A percentile compares a stretch with the other conserved stretches of the same genome.
Conservation (phyloP, 2,329 filamentous ascomycete species). For the Sporothrix schenckii region DNA sequence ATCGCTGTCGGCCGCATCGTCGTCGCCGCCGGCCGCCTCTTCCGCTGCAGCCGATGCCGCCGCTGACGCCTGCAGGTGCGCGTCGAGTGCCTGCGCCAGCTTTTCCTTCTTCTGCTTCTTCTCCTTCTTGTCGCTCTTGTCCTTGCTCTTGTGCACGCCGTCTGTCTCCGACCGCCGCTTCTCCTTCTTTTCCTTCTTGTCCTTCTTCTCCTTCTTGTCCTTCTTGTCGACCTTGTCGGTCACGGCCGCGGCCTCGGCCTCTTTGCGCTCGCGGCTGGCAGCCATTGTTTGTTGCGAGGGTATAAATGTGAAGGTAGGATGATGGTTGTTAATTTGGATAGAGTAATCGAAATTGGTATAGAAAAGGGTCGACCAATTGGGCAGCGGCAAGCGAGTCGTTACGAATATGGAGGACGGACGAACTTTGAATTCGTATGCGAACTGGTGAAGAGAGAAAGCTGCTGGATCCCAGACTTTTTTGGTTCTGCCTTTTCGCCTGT, state of each 20-base stretch:
- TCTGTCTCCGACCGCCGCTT: slow-evolving; percentile 58
- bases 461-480: slow-evolving; percentile 16
- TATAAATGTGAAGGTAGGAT: background rate
- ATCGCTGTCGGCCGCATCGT: slow-evolving; percentile 47
- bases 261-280: slow-evolving; percentile 35
- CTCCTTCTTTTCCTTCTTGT: slow-evolving; percentile 54
- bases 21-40: slow-evolving; percentile 36
- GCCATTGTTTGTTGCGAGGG: slow-evolving; percentile 29
- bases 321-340: background rate
- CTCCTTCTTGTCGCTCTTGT: slow-evolving; percentile 63
- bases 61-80: slow-evolving; percentile 62
- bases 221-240: slow-evolving; percentile 34
- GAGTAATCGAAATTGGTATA: background rate
- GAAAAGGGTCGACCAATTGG: background rate
- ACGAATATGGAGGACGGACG: background rate
- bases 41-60: slow-evolving; percentile 48
- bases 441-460: slow-evolving; percentile 17
- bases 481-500: slow-evolving; percentile 9
- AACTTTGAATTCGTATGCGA: background rate
- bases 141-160: slow-evolving; percentile 57
- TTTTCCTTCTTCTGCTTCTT: slow-evolving; percentile 78
- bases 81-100: slow-evolving; percentile 66
- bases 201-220: slow-evolving; percentile 33
- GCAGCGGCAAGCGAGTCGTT: background rate
- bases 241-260: slow-evolving; percentile 34